These are phyloP conservation scores for Monosporozyma servazzii DNA, from an alignment of 805 yeast species.

Conservation along the genomic window DNA sequence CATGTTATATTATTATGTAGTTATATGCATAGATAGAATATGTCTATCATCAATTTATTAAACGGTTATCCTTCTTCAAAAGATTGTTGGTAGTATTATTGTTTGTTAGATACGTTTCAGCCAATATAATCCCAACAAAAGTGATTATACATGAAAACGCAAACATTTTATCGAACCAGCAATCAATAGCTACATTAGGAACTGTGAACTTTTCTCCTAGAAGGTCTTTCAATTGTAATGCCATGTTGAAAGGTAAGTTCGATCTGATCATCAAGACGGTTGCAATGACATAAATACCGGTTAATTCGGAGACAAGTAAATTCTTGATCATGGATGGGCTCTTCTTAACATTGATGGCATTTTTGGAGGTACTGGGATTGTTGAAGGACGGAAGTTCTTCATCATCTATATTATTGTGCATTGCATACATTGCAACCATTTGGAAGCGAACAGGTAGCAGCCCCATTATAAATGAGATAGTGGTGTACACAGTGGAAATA, in stretches of 20 bases:
- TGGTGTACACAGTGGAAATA: constrained; percentile 52
- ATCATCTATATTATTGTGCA: constrained; percentile 11
- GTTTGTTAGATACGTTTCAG: constrained; percentile 11
- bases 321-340: constrained; percentile 34
- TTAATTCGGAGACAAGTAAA: constrained; percentile 30
- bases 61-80: background rate
- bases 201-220: constrained; percentile 26
- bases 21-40: background rate
- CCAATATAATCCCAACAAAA: constrained; percentile 20
- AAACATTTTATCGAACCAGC: constrained; percentile 35
- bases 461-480: constrained; percentile 45
- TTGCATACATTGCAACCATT: constrained; percentile 21
- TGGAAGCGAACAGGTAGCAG: constrained; percentile 32
- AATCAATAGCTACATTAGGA: constrained; percentile 28
- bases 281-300: constrained; percentile 34
- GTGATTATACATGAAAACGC: constrained; percentile 28
- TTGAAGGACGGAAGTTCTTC: constrained; percentile 15
- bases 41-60: background rate
- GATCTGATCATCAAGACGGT: constrained; percentile 34
- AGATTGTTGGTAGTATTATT: background rate
- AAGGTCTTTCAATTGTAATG: constrained; percentile 26
- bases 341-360: constrained; percentile 4
- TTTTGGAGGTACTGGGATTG: background rate
- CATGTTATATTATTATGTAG: background rate
- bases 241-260: constrained; percentile 29